A percentile compares a stretch with the other conserved stretches of the same genome.
Conservation (phyloP, 2,329 filamentous ascomycete species). For the Diaporthe sp. region DNA sequence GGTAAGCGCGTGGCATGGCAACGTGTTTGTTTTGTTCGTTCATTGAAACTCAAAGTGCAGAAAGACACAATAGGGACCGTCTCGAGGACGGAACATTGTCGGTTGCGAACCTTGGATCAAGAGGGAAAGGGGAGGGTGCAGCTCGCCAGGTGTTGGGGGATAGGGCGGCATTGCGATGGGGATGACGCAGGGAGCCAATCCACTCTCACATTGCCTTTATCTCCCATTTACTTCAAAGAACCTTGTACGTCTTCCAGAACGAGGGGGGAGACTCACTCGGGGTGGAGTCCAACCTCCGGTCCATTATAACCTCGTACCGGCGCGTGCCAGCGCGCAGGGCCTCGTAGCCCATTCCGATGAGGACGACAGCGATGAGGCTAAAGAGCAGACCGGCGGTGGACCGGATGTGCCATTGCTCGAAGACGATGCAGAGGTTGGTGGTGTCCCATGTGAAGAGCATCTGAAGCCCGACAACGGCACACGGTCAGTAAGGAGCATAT, state of each 20-base stretch:
- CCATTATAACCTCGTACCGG: slow-evolving; percentile 75
- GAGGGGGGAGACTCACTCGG: slow-evolving; percentile 60
- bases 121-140: neutral
- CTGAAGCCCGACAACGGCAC: slow-evolving; percentile 53
- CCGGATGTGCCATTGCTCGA: slow-evolving; percentile 88
- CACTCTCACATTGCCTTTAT: slow-evolving; percentile 1
- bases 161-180: too few relatives aligned
- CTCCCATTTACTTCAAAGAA: neutral
- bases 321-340: slow-evolving; percentile 81
- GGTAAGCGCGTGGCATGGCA: slow-evolving; percentile 37
- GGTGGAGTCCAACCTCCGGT: slow-evolving; percentile 57
- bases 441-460: slow-evolving; percentile 99
- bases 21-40: neutral
- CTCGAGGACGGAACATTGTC: slow-evolving; percentile 19
- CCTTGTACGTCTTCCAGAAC: slow-evolving; percentile 28
- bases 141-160: too few relatives aligned
- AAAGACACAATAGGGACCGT: slow-evolving; percentile 8
- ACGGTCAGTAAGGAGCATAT: slow-evolving; percentile 34
- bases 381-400: slow-evolving; percentile 79
- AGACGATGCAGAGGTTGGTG: slow-evolving; percentile 94
- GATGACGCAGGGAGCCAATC: neutral
- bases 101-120: neutral
- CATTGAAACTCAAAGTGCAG: slow-evolving; percentile 19
- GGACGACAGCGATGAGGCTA: slow-evolving; percentile 84
- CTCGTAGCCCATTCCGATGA: slow-evolving; percentile 93